Evolutionary conservation across 2,329 filamentous ascomycete species (phyloP).

Genomic region (Colletotrichum abscissum): DNA sequence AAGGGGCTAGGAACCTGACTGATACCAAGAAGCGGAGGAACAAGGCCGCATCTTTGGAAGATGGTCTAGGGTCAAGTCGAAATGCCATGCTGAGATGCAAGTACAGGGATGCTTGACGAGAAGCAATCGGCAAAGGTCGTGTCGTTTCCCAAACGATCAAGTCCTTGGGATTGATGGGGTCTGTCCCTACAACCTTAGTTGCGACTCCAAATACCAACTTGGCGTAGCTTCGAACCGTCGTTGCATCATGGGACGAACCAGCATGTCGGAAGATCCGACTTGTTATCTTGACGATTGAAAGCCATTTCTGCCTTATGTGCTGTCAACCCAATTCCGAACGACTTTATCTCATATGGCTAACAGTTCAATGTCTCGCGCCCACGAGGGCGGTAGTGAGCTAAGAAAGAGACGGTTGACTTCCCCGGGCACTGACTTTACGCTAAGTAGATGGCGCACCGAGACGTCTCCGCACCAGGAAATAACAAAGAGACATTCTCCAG

Average conservation of each 20-base stretch:
- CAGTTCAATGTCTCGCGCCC: neutral
- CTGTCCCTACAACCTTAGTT: neutral
- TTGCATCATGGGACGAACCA: neutral
- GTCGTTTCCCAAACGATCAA: neutral
- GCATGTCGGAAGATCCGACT: neutral
- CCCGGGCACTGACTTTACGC: neutral
- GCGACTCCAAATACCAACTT: neutral
- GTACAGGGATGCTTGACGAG: neutral
- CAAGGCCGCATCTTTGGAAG: neutral
- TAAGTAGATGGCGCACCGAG: neutral
- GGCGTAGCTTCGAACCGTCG: neutral
- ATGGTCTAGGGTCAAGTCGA: neutral
- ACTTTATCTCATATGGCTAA: no score
- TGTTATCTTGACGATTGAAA: neutral
- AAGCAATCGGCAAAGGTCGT: neutral
- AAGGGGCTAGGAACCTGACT: neutral
- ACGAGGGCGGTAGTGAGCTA: neutral
- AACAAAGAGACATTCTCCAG: neutral
- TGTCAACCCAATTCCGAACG: neutral
- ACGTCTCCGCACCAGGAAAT: neutral
- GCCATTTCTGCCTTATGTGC: neutral
- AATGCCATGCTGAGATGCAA: neutral
- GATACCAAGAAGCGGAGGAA: neutral
- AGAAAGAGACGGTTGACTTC: neutral
- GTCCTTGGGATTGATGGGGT: neutral